Percentiles rank a stretch among this genome's conserved stretches.
phyloP scores from a whole-genome alignment of 2,329 filamentous ascomycete species.

The Fusarium odoratissimum region DNA sequence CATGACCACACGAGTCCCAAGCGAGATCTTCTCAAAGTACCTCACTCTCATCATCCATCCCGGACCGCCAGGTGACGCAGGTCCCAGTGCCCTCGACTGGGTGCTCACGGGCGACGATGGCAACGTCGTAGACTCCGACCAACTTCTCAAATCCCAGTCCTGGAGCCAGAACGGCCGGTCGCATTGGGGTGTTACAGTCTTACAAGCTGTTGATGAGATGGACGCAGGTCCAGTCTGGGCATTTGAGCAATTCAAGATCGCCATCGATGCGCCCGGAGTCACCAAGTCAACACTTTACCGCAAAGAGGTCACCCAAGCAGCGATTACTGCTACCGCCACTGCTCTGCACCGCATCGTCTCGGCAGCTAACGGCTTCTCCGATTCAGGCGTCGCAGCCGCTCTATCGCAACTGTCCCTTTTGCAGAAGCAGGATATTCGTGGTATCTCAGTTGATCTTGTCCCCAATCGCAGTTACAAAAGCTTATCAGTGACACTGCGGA shows the following conservation, averaged over 20 bases:
- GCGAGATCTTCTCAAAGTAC: constrained; percentile 17
- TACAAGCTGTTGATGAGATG: constrained; percentile 32
- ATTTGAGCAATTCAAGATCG: constrained; percentile 30
- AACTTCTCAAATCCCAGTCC: constrained; percentile 17
- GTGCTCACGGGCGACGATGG: constrained; percentile 32
- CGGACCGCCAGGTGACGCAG: constrained; percentile 30
- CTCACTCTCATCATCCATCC: constrained; percentile 31
- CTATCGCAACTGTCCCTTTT: background rate
- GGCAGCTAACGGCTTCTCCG: background rate
- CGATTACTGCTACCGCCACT: constrained; percentile 15
- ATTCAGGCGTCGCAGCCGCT: background rate
- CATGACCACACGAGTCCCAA: constrained; percentile 20
- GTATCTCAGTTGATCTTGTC: constrained; percentile 2
- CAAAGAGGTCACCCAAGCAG: constrained; percentile 16
- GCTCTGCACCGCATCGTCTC: constrained; percentile 13
- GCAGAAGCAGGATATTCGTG: background rate
- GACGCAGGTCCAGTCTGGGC: constrained; percentile 35
- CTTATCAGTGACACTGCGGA: constrained; percentile 5
- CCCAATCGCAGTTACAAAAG: background rate
- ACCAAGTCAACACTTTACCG: constrained; percentile 32
- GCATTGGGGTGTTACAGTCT: constrained; percentile 34
- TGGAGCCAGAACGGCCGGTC: constrained; percentile 25
- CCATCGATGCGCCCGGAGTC: constrained; percentile 17
- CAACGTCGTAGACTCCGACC: constrained; percentile 1
- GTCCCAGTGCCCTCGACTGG: constrained; percentile 32